Conservation (phyloP, 306 rosid genomes). For the Erythrophleum fordii region DNA sequence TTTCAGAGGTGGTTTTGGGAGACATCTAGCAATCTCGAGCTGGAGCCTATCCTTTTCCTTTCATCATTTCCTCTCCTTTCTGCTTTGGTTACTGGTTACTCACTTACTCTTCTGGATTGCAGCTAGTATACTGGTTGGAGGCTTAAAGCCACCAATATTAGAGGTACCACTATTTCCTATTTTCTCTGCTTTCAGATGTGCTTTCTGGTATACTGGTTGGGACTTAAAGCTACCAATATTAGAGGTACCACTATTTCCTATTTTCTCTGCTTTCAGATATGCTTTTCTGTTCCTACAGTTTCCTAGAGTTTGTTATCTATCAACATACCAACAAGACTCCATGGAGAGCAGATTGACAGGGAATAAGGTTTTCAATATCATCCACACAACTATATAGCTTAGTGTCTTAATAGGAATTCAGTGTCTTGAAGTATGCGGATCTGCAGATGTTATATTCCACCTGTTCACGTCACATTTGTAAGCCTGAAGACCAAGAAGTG, state of each 20-base stretch:
- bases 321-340: neutral
- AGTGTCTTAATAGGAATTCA: constrained; percentile 7
- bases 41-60: neutral
- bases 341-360: constrained; percentile 26
- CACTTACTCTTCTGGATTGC: neutral
- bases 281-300: neutral
- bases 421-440: neutral
- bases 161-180: neutral
- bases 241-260: neutral
- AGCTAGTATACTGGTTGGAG: neutral
- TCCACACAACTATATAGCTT: constrained; percentile 2
- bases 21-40: neutral
- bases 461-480: neutral
- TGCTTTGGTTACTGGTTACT: neutral
- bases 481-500: constrained; percentile 6
- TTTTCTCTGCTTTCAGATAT: neutral
- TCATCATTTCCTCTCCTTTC: neutral
- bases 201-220: neutral
- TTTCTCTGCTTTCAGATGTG: neutral
- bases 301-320: neutral
- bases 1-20: neutral
- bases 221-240: neutral
- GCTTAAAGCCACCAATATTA: neutral
- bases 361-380: neutral
- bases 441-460: neutral